Evolutionary conservation across 1,139 yeast species (phyloP).

Genomic region (Waltiozyma sp.): DNA sequence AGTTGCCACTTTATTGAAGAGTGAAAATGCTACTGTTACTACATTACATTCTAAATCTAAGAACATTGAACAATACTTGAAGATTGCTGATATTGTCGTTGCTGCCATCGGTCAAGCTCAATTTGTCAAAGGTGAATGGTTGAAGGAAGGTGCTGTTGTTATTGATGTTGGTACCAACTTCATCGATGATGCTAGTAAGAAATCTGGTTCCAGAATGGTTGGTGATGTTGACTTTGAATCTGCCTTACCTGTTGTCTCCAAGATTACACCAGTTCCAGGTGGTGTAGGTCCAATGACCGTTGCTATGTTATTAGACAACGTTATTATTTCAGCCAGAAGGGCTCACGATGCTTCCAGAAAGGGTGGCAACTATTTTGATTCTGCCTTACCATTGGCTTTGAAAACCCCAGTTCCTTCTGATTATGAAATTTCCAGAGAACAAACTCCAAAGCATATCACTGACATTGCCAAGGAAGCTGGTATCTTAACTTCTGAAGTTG

Average conservation of each 20-base stretch:
- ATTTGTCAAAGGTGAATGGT: conserved; percentile 61
- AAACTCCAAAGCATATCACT: conserved; percentile 55
- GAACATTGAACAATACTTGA: conserved; percentile 41
- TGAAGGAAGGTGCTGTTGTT: conserved; percentile 57
- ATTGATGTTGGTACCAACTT: conserved; percentile 78
- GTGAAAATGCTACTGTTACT: conserved; percentile 69
- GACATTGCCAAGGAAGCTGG: conserved; percentile 58
- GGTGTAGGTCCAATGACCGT: conserved; percentile 91
- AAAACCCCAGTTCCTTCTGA: conserved; percentile 64
- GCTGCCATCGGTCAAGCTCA: conserved; percentile 72
- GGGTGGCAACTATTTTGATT: conserved; percentile 11
- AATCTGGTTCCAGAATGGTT: conserved; percentile 55
- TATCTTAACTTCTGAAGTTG: conserved; percentile 49
- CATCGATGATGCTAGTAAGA: conserved; percentile 49
- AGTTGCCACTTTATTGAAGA: conserved; percentile 59
- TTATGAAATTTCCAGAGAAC: conserved; percentile 63
- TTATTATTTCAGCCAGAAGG: conserved; percentile 51
- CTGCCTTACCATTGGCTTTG: conserved; percentile 40
- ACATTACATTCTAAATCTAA: conserved; percentile 52
- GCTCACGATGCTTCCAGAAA: conserved; percentile 2
- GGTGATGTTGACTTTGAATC: conserved; percentile 67
- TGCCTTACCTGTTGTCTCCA: conserved; percentile 46
- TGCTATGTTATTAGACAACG: conserved; percentile 68
- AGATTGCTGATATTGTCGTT: conserved; percentile 58
- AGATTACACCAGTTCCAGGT: conserved; percentile 76